phyloP scores from a whole-genome alignment of 805 yeast species.

The Candida sonorensis region DNA sequence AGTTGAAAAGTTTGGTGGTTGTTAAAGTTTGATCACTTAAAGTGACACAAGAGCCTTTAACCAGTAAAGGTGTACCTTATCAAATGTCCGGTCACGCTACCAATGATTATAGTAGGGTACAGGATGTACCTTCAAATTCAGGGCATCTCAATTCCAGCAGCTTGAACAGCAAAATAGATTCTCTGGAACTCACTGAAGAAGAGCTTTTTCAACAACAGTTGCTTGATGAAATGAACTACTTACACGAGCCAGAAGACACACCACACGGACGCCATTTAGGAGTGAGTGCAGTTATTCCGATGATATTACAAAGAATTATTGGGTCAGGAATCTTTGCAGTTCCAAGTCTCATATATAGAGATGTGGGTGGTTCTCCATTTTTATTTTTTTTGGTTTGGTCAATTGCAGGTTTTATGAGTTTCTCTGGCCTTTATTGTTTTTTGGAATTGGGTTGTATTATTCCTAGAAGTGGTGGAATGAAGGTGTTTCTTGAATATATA shows the following conservation, averaged over 20 bases:
- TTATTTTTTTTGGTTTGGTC: slow-evolving; percentile 59
- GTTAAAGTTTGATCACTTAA: too few species aligned
- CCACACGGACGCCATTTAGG: slow-evolving; percentile 79
- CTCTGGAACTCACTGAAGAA: slow-evolving; percentile 6
- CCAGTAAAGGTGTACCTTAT: too few species aligned
- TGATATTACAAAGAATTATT: slow-evolving; percentile 61
- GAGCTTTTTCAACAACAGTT: slow-evolving; percentile 9
- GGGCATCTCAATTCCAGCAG: too few species aligned
- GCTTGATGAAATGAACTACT: slow-evolving; percentile 18
- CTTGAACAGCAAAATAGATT: too few species aligned
- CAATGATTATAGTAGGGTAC: too few species aligned
- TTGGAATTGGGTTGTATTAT: slow-evolving; percentile 65
- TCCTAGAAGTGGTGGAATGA: slow-evolving; percentile 73
- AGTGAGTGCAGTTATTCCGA: slow-evolving; percentile 53
- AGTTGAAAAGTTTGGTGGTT: too few species aligned
- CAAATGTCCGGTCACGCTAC: too few species aligned
- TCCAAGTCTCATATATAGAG: slow-evolving; percentile 58
- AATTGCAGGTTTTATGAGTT: slow-evolving; percentile 53
- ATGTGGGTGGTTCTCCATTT: slow-evolving; percentile 61
- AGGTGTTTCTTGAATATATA: slow-evolving; percentile 62
- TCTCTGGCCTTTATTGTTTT: slow-evolving; percentile 60
- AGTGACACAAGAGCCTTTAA: too few species aligned
- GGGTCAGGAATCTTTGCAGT: slow-evolving; percentile 78
- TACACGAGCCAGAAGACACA: slow-evolving; percentile 35
- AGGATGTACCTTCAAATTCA: too few species aligned